Evolutionary conservation across 768 basidiomycete genomes (phyloP).

Genomic region (Exidia glandulosa): DNA sequence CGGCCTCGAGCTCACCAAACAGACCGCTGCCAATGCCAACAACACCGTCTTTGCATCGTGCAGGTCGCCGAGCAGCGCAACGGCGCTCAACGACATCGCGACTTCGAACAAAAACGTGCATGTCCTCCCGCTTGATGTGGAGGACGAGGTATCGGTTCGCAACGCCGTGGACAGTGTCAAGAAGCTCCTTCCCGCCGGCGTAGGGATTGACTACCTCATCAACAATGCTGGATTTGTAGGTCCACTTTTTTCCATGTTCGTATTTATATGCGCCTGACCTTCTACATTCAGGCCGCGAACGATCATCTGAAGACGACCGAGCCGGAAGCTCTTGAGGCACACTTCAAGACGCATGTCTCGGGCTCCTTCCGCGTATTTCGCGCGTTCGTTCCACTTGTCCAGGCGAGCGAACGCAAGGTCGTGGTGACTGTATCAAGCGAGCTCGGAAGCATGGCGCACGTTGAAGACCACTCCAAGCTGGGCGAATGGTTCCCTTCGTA

Average conservation of each 20-base stretch:
- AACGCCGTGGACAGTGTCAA: conserved; percentile 14
- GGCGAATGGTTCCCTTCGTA: conserved; percentile 22
- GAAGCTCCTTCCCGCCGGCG: conserved; percentile 14
- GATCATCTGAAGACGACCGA: background rate
- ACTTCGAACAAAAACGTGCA: conserved; percentile 23
- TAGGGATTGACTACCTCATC: conserved; percentile 28
- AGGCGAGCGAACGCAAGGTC: conserved; percentile 19
- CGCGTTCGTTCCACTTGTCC: conserved; percentile 23
- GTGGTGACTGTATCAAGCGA: conserved; percentile 23
- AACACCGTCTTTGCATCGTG: conserved; percentile 17
- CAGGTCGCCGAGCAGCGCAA: conserved; percentile 11
- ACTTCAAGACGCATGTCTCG: conserved; percentile 21
- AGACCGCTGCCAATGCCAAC: conserved; percentile 6
- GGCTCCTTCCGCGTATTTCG: conserved; percentile 26
- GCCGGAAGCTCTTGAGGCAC: conserved; percentile 12
- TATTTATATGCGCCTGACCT: background rate
- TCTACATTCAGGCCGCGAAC: background rate
- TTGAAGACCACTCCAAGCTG: too few relatives aligned
- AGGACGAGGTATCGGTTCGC: conserved; percentile 16
- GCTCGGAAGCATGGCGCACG: conserved; percentile 23
- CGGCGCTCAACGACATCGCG: conserved; percentile 6
- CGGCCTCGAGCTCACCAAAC: conserved; percentile 10
- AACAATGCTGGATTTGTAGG: conserved; percentile 30
- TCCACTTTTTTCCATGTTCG: background rate
- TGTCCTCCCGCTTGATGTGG: conserved; percentile 22